A percentile compares a stretch with the other conserved stretches of the same genome.
Evolutionary conservation across 2,329 filamentous ascomycete genomes (phyloP).

Genomic region (Alternaria sp.): DNA sequence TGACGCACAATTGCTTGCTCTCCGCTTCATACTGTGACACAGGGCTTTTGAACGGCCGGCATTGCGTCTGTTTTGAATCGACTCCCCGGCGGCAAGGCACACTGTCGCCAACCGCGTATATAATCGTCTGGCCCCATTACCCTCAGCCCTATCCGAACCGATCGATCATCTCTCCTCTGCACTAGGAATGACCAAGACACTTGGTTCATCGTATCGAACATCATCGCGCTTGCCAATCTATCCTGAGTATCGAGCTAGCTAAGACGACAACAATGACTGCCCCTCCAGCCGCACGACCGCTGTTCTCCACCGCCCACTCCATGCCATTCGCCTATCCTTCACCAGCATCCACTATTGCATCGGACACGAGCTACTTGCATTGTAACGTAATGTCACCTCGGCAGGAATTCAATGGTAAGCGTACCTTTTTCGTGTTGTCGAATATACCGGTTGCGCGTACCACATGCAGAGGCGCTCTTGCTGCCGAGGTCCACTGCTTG

Average conservation of each 20-base stretch:
- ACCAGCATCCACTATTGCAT: conserved; percentile 31
- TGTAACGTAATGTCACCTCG: conserved; percentile 37
- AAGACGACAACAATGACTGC: conserved; percentile 33
- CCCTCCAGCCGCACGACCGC: conserved; percentile 31
- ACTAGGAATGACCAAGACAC: conserved; percentile 17
- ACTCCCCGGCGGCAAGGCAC: conserved; percentile 11
- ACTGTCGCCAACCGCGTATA: conserved; percentile 14
- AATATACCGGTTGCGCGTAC: conserved; percentile 5
- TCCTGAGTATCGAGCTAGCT: conserved; percentile 16
- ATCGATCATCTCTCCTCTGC: conserved; percentile 21
- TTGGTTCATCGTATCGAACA: conserved; percentile 3
- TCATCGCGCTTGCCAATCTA: conserved; percentile 5
- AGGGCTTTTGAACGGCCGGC: conserved; percentile 9
- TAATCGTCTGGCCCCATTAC: conserved; percentile 24
- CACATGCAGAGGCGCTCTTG: conserved; percentile 3
- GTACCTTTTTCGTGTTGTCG: conserved; percentile 13
- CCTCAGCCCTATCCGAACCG: conserved; percentile 32
- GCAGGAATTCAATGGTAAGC: conserved; percentile 35
- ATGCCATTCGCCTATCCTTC: conserved; percentile 29
- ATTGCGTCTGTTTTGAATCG: conserved; percentile 19
- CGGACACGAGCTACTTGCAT: conserved; percentile 28
- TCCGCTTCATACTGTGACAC: conserved; percentile 11
- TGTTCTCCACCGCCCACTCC: conserved; percentile 32
- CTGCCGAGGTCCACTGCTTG: conserved; percentile 8
- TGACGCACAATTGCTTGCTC: conserved; percentile 24